These are phyloP conservation scores for Chalciporus sp. DNA, from an alignment of 1,284 basidiomycete genomes.

Conservation along the genomic window DNA sequence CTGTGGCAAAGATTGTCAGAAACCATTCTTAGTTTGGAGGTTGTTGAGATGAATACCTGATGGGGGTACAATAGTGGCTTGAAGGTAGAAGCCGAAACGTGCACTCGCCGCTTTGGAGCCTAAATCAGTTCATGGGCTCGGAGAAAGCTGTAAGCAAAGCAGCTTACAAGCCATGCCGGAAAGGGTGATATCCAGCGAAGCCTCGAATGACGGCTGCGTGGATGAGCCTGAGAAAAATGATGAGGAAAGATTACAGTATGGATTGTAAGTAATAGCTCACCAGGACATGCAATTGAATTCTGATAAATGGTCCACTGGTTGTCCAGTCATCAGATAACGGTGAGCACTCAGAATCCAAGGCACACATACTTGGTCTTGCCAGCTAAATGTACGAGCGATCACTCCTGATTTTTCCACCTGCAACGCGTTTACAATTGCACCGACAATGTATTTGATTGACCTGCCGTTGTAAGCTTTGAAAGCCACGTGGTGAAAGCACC, in stretches of 20 bases:
- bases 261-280: not conserved
- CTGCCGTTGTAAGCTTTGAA: not conserved
- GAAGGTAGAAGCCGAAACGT: conserved; percentile 32
- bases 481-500: conserved; percentile 2
- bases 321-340: not conserved
- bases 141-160: not conserved
- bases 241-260: not conserved
- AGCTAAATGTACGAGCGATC: not conserved
- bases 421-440: not conserved
- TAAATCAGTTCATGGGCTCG: not conserved
- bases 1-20: not conserved
- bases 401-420: not conserved
- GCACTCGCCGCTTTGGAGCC: conserved; percentile 3
- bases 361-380: not conserved
- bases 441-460: not conserved
- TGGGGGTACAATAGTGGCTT: conserved; percentile 33
- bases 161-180: not conserved
- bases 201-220: not conserved
- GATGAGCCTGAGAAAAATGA: not conserved
- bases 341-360: not conserved
- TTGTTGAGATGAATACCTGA: conserved; percentile 5
- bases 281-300: not conserved
- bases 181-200: conserved; percentile 1
- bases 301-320: not conserved
- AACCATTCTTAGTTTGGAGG: not conserved